Evolutionary conservation across 108 stramenopile genomes (phyloP), one percentile per base, ranked within the genome.

Genomic region (Cyclotella cryptica): DNA sequence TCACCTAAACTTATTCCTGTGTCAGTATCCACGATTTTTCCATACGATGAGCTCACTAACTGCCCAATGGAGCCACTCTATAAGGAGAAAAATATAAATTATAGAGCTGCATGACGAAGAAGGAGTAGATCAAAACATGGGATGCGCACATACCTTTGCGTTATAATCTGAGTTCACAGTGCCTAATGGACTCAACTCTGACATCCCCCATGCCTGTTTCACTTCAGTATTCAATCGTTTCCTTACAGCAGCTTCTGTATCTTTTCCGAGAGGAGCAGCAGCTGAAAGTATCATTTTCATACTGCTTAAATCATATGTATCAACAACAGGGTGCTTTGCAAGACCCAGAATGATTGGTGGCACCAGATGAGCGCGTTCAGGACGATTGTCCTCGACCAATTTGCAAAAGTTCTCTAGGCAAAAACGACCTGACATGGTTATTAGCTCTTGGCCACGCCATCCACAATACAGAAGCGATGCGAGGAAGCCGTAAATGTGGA

Each of bases 401-500:
- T 91, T 65, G 53, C 92, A 87, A 74, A 96, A 97, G 15, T 73
- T 61, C 30, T 87, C 81, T 22, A 96, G 77, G 71, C 97, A 96
- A 77, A 97, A 98, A 26, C 91, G 77, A 39, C 79, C 86, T 22
- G 90, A 88, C 59, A 84, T 90, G 18, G 95, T 96, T 47, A 95
- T 81, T 12, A 94, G 44, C 47, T 84, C 86, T 70, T 85, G 75
- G 11, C 93, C 94, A 69, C 85, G 87, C 88, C 90, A 90, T 19
- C 83, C 83, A 45, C 74, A 80, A 73, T 87, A 91, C 41, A 94
- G 54, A 45, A 88, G 62, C 35, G 88, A 84, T 1, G 75, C 88
- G 13, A 84, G 63, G 53, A 96, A 86, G 35, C 93, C 97, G 78
- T 93, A 97, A 40, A 97, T 97, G 66, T 97, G 97, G 82, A 97